A percentile compares a stretch with the other conserved stretches of the same genome.
phyloP scores from a whole-genome alignment of 176 grass and related monocot species.

The Carex kokanica region DNA sequence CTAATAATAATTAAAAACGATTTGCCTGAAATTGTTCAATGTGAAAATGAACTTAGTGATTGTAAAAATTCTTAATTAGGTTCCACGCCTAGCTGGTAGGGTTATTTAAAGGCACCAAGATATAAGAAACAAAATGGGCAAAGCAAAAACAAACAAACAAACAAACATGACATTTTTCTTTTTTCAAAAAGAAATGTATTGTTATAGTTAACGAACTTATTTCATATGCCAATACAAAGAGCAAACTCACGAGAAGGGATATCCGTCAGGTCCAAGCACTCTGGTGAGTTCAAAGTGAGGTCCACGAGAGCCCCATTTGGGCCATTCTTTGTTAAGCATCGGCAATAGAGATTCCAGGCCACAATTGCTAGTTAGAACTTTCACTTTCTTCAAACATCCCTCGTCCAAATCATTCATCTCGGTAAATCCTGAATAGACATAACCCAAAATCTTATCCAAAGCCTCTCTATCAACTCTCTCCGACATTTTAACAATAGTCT shows the following conservation, averaged over 20 bases:
- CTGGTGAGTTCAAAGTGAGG: conserved; percentile 38
- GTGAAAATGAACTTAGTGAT: not conserved
- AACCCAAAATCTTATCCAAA: conserved; percentile 70
- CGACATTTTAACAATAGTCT: conserved; percentile 57
- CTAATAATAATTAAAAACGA: not conserved
- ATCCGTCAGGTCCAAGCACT: conserved; percentile 39
- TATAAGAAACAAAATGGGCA: not conserved
- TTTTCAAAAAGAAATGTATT: not conserved
- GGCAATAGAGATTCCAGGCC: conserved; percentile 47
- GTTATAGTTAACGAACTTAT: not conserved
- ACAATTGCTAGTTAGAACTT: conserved; percentile 61
- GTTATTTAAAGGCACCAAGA: not conserved
- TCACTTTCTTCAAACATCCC: conserved; percentile 51
- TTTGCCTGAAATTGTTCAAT: not conserved
- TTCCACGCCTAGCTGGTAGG: not conserved
- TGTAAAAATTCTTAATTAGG: not conserved
- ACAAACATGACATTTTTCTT: not conserved
- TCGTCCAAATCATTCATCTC: conserved; percentile 28
- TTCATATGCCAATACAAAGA: not conserved
- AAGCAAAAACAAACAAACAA: not conserved
- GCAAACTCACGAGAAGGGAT: conserved; percentile 60
- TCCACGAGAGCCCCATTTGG: conserved; percentile 45
- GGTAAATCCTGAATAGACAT: conserved; percentile 61
- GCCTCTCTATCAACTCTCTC: conserved; percentile 57
- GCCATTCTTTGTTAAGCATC: conserved; percentile 72